These are phyloP conservation scores for Pulveroboletus frians DNA, from an alignment of 768 basidiomycete genomes.

Conservation along the genomic window DNA sequence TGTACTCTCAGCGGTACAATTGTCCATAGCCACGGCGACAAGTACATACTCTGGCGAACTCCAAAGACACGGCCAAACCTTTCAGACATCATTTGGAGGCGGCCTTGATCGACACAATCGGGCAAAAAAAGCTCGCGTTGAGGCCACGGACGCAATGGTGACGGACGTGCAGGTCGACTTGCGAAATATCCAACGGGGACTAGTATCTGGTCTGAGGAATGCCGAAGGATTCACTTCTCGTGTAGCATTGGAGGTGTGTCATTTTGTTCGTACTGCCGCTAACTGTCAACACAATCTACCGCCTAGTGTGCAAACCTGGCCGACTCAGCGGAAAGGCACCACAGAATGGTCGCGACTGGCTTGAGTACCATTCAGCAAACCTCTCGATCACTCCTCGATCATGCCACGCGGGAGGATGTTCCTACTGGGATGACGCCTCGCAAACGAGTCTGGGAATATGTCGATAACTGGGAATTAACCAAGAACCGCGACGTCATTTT, in stretches of 20 bases:
- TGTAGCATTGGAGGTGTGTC: conserved; percentile 50
- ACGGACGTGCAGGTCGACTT: conserved; percentile 50
- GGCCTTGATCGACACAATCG: conserved; percentile 58
- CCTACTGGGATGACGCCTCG: conserved; percentile 73
- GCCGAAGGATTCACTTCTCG: conserved; percentile 39
- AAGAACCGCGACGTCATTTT: conserved; percentile 57
- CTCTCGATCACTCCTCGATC: conserved; percentile 46
- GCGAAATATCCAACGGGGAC: conserved; percentile 44
- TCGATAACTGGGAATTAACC: conserved; percentile 69
- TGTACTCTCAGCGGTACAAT: conserved; percentile 42
- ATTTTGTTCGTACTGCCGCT: background rate
- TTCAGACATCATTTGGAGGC: conserved; percentile 42
- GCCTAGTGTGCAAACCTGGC: conserved; percentile 40
- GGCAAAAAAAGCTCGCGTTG: conserved; percentile 64
- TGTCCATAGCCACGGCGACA: conserved; percentile 42
- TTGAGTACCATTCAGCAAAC: conserved; percentile 48
- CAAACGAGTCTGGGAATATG: conserved; percentile 67
- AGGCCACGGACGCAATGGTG: conserved; percentile 47
- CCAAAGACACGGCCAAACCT: conserved; percentile 41
- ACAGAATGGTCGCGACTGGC: conserved; percentile 37
- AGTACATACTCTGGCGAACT: conserved; percentile 48
- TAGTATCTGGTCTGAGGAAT: conserved; percentile 47
- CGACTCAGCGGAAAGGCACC: conserved; percentile 40
- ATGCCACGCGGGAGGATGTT: conserved; percentile 58
- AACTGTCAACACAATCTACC: background rate